These are phyloP conservation scores for Lactuca saligna DNA, from an alignment of 129 eudicot species.

Conservation along the genomic window DNA sequence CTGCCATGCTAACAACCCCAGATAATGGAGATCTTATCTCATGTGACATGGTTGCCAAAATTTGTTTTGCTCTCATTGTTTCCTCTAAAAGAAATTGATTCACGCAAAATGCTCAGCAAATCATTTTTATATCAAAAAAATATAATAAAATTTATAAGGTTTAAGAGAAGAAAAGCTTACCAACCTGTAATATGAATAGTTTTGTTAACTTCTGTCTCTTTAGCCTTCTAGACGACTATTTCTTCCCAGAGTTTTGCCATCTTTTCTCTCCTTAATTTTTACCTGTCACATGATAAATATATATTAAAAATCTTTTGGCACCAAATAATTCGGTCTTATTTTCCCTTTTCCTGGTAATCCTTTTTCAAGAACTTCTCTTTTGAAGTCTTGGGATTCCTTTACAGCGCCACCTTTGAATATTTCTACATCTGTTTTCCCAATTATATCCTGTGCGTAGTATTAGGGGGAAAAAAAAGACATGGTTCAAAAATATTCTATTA, in stretches of 20 bases:
- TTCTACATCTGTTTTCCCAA: too few relatives aligned
- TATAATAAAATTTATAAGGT: neutral
- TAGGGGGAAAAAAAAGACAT: neutral
- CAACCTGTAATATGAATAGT: conserved; percentile 96
- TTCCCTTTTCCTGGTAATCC: conserved; percentile 89
- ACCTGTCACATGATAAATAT: conserved; percentile 51
- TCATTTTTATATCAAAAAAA: neutral
- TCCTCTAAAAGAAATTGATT: conserved; percentile 65
- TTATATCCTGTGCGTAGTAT: conserved; percentile 49
- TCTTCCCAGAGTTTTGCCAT: conserved; percentile 92
- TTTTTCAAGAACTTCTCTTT: too few relatives aligned
- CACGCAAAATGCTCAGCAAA: neutral
- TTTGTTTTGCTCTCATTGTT: conserved; percentile 97
- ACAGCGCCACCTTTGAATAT: conserved; percentile 87
- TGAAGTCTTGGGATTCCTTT: conserved; percentile 91
- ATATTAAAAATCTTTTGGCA: conserved; percentile 76
- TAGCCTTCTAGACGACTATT: conserved; percentile 92
- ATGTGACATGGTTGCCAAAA: conserved; percentile 96
- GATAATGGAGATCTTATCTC: too few relatives aligned
- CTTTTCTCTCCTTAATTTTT: conserved; percentile 73
- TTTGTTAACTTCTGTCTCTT: conserved; percentile 89
- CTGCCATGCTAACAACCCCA: too few relatives aligned
- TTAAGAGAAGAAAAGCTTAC: conserved; percentile 19
- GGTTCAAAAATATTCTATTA: neutral
- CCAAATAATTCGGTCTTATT: conserved; percentile 83